Conservation (phyloP, 345 rosid genomes). For the Linum trigynum region DNA sequence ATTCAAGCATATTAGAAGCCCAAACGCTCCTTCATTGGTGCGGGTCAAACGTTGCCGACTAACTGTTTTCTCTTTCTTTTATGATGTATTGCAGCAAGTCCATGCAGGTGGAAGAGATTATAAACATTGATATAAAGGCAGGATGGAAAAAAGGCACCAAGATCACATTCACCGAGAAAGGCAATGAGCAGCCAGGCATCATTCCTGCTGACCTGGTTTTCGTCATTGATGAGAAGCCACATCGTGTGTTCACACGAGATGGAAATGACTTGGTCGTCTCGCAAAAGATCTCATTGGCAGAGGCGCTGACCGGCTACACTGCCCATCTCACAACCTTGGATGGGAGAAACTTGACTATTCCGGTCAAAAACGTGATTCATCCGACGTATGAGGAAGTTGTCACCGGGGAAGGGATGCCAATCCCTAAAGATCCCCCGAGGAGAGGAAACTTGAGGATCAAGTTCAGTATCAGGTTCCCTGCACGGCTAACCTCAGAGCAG, state of each 20-base stretch:
- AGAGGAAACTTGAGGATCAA: no score
- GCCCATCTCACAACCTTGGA: conserved; percentile 15
- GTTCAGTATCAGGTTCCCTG: not conserved
- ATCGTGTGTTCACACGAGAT: conserved; percentile 8
- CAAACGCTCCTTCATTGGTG: no score
- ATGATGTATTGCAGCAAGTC: not conserved
- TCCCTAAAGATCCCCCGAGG: no score
- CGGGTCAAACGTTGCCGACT: no score
- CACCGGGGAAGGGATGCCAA: no score
- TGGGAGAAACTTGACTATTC: conserved; percentile 10
- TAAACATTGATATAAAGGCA: conserved; percentile 8
- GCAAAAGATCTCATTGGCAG: conserved; percentile 7
- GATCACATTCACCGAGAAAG: conserved; percentile 19
- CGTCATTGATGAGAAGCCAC: conserved; percentile 12
- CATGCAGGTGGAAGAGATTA: conserved; percentile 11
- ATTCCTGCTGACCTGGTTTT: conserved; percentile 13
- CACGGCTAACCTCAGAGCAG: conserved; percentile 29
- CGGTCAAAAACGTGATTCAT: no score
- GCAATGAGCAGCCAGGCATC: conserved; percentile 5
- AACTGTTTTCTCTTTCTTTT: no score
- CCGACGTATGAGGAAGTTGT: no score
- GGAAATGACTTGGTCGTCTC: conserved; percentile 7
- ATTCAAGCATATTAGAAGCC: no score
- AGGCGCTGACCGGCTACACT: conserved; percentile 14
- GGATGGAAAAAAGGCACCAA: conserved; percentile 16